Conservation (phyloP, 164 flowering plant genomes). For the Sedum album region DNA sequence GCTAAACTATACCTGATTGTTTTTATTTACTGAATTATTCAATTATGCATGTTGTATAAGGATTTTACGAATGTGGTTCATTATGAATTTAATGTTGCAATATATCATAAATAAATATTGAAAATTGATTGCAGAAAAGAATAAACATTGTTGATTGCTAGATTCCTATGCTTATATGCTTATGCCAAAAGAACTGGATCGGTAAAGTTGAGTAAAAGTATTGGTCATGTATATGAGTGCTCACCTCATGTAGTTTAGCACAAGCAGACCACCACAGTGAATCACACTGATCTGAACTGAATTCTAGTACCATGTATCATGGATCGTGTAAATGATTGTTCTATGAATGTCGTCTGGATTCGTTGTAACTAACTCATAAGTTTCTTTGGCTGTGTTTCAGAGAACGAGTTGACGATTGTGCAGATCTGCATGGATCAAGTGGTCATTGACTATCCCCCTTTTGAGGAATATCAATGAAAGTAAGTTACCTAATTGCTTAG, state of each 20-base stretch:
- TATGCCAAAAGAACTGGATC: background rate
- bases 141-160: background rate
- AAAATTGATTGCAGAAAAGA: background rate
- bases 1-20: too few species aligned
- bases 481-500: slow-evolving; percentile 1
- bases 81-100: background rate
- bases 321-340: background rate
- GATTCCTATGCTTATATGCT: background rate
- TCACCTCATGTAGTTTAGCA: background rate
- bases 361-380: background rate
- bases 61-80: background rate
- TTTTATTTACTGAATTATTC: slow-evolving; percentile 6
- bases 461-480: background rate
- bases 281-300: background rate
- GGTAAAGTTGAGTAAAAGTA: background rate
- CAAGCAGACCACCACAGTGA: background rate
- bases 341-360: background rate
- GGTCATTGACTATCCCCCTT: background rate
- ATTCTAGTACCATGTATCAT: background rate
- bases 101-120: too few species aligned
- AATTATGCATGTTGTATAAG: background rate
- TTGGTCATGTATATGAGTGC: background rate
- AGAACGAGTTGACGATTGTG: background rate
- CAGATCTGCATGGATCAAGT: background rate
- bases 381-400: background rate